Evolutionary conservation across 2,329 filamentous ascomycete genomes (phyloP).

Genomic region (Herpotrichia juniperi): DNA sequence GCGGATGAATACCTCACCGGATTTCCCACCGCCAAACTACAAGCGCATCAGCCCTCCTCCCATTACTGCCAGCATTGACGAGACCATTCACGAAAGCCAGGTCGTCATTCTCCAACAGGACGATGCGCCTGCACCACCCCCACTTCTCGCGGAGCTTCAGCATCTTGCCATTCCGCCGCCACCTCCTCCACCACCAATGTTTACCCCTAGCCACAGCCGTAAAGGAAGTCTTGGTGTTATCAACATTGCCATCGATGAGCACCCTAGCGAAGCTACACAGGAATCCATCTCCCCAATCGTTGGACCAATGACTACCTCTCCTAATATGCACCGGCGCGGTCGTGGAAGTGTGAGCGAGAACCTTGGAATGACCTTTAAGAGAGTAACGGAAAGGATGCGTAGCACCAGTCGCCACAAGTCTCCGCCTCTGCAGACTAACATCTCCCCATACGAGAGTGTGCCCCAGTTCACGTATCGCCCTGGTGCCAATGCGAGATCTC

Average conservation of each 20-base stretch:
- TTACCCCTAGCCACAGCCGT: constrained; percentile 19
- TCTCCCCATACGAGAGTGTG: constrained; percentile 53
- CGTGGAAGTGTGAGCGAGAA: constrained; percentile 64
- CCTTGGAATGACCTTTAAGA: constrained; percentile 56
- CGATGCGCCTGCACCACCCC: constrained; percentile 46
- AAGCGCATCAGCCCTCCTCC: constrained; percentile 47
- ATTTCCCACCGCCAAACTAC: constrained; percentile 40
- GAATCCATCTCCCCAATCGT: constrained; percentile 25
- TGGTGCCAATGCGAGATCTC: constrained; percentile 31
- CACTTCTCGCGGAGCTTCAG: constrained; percentile 65
- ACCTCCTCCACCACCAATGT: constrained; percentile 53
- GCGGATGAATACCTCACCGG: constrained; percentile 53
- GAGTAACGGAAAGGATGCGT: constrained; percentile 64
- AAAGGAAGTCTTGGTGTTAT: constrained; percentile 46
- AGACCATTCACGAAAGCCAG: constrained; percentile 54
- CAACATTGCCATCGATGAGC: constrained; percentile 55
- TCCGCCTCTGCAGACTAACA: constrained; percentile 44
- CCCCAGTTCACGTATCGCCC: constrained; percentile 40
- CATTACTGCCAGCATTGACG: constrained; percentile 60
- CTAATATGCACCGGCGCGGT: constrained; percentile 56
- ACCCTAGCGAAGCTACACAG: constrained; percentile 29
- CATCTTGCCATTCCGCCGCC: constrained; percentile 63
- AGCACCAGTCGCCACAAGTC: constrained; percentile 61
- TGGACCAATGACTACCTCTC: constrained; percentile 33
- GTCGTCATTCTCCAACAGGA: constrained; percentile 52